Base-by-base conservation (phyloP, 2,329 filamentous ascomycete species). In the Botryotinia calthae region DNA sequence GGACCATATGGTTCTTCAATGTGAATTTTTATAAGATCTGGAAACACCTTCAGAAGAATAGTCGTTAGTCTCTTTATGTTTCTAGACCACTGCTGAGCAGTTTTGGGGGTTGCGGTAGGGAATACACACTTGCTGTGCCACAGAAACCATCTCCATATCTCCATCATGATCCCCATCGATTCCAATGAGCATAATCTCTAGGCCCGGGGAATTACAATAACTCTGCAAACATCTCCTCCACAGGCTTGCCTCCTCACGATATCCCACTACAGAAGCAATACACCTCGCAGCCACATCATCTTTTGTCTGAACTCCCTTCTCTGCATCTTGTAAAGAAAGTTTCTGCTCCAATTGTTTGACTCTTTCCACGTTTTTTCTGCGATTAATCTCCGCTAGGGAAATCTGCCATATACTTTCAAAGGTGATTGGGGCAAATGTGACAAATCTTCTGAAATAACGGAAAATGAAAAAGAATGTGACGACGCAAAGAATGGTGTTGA, bases 351-450 rank as follows among this genome's bases (percentile, higher is more conserved):
- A 66, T 10, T 69, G 37, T 7, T 62, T 61, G 37, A 75, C 73
- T n/a, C 74, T 51, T 44, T 51, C 51, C 48, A 75, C 31, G 42
- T 75, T 75, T 64, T 75, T 75, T 42, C 66, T 46, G 25, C 74
- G 69, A 28, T 75, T 75, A 8, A 75, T 64, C 66, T 75, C 74
- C 8, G 74, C 74, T 16, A 75, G 42, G 4, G 63, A 73, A 25
- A 75, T 74, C 34, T 75, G 74, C 74, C 74, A 75, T 56, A 75
- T 65, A 71, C 73, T 75, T 67, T 75, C 74, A 40, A 74, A 6
- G 3, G 74, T 75, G 20, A 75, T 70, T 22, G 74, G 74, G 46
- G 73, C 74, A 20, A 70, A 56, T 37, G 63, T 67, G n/a, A 75
- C 44, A 63, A 58, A 72, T 66, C 65, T 63, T 51, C 64, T 61